Base-by-base conservation (phyloP, 2,329 filamentous ascomycete species). In the Fusarium oxysporum region DNA sequence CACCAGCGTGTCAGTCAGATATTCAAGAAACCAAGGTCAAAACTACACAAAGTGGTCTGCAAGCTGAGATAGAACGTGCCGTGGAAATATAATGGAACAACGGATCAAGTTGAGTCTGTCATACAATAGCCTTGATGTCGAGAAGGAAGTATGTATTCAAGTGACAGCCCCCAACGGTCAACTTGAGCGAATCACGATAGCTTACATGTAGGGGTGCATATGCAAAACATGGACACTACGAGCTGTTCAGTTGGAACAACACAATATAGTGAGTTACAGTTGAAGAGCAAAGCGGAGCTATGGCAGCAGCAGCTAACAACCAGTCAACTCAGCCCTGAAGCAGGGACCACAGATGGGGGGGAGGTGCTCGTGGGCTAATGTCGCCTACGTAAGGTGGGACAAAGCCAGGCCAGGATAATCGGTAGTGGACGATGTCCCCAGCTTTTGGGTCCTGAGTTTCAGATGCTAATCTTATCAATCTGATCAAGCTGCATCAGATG, bases 381-480 rank as follows among this genome's bases (percentile, higher is more conserved):
- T 55, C 48, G 30, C 56, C 54, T 48, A 73, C 30, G 30, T 50
- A 50, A 33, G 58, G 66, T 68, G 65, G 54, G 60, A 75, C 70
- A 67, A 25, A 53, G 44, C 53, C 53, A 50, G 66, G 66, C 62
- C 50, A 55, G 50, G 68, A 64, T 63, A 38, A 43, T 67, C 41
- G 45, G 47, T 47, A 68, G 60, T 62, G 69, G 63, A 64, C 50
- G 50, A 54, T 55, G 68, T 53, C 71, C 71, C 71, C 50, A 55
- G 68, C 65, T 65, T 64, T 66, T 70, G 32, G 43, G 55, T 45
- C 32, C 57, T 47, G 25, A 59, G 53, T 65, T 62, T 64, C 47
- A 62, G 69, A 63, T 57, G 51, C 25, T 38, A 69, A 78, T 77
- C 76, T 78, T 78, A 78, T 78, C 76, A 76, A 78, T 78, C 76